Conservation (phyloP, 2,329 filamentous ascomycete species). For the Ophiostoma sp. region DNA sequence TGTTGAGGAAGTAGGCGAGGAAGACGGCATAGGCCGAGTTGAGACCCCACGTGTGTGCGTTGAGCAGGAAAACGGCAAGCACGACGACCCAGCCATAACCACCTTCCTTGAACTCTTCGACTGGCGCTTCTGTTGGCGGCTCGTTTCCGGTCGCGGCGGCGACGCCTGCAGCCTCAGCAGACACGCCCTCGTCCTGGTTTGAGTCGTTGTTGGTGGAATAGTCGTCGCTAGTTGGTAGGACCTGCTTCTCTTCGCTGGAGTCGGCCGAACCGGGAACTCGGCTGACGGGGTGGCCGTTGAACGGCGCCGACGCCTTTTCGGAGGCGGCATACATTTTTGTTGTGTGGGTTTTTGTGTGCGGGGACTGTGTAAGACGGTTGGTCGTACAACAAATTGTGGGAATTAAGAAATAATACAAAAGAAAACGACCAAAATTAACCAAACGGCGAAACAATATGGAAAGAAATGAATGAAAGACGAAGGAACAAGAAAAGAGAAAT, state of each 20-base stretch:
- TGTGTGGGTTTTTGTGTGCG: neutral
- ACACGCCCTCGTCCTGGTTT: neutral
- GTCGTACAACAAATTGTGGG: neutral
- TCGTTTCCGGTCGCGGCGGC: slow-evolving; percentile 10
- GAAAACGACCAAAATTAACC: neutral
- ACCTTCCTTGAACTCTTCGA: slow-evolving; percentile 50
- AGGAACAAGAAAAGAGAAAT: neutral
- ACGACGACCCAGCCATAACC: slow-evolving; percentile 64
- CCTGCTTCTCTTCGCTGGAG: slow-evolving; percentile 26
- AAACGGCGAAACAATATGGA: neutral
- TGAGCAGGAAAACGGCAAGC: slow-evolving; percentile 56
- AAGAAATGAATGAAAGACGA: neutral
- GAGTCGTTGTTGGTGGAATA: slow-evolving; percentile 6
- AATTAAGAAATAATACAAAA: neutral
- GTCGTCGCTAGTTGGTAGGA: neutral
- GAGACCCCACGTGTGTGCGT: slow-evolving; percentile 73
- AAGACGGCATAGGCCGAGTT: slow-evolving; percentile 65
- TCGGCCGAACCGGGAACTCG: slow-evolving; percentile 18
- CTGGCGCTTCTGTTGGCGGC: slow-evolving; percentile 23
- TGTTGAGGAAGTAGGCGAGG: slow-evolving; percentile 57
- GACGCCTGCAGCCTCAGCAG: neutral
- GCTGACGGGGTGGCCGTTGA: neutral
- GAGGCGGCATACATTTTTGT: slow-evolving; percentile 18
- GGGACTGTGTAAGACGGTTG: neutral
- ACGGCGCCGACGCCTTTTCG: slow-evolving; percentile 10